Conservation (phyloP, 2,329 filamentous ascomycete species). For the Sclerotinia subarctica region DNA sequence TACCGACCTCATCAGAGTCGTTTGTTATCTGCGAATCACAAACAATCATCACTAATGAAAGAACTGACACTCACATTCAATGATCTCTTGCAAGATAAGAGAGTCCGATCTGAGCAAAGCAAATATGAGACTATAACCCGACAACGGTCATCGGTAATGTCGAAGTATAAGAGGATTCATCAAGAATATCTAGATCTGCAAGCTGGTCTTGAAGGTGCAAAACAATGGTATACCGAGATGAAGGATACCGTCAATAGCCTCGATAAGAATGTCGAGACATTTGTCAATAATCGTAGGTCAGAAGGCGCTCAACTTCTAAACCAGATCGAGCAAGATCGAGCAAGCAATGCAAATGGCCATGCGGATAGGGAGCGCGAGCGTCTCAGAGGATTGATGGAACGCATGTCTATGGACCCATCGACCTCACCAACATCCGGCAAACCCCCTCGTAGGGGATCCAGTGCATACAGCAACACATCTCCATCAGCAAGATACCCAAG, state of each 20-base stretch:
- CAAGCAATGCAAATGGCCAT: conserved; percentile 35
- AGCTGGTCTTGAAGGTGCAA: conserved; percentile 80
- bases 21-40: conserved; percentile 89
- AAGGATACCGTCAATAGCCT: conserved; percentile 88
- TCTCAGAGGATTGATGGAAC: conserved; percentile 86
- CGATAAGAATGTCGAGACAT: conserved; percentile 93
- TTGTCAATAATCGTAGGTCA: conserved; percentile 88
- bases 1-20: conserved; percentile 91
- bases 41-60: conserved; percentile 91
- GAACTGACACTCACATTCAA: conserved; percentile 88
- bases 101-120: conserved; percentile 88
- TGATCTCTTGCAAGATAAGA: conserved; percentile 84
- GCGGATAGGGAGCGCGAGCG: conserved; percentile 82
- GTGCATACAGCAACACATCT: conserved; percentile 40
- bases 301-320: conserved; percentile 87
- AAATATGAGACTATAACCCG: conserved; percentile 89
- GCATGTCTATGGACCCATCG: conserved; percentile 79
- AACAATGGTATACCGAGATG: conserved; percentile 95
- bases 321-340: conserved; percentile 57
- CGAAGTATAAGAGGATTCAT: conserved; percentile 85
- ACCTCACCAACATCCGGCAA: conserved; percentile 43
- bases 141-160: conserved; percentile 76
- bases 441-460: conserved; percentile 37
- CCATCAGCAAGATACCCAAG: conserved; percentile 50
- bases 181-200: conserved; percentile 89